Base-by-base conservation (phyloP, 768 basidiomycete species). In the Tylopilus intermedius region DNA sequence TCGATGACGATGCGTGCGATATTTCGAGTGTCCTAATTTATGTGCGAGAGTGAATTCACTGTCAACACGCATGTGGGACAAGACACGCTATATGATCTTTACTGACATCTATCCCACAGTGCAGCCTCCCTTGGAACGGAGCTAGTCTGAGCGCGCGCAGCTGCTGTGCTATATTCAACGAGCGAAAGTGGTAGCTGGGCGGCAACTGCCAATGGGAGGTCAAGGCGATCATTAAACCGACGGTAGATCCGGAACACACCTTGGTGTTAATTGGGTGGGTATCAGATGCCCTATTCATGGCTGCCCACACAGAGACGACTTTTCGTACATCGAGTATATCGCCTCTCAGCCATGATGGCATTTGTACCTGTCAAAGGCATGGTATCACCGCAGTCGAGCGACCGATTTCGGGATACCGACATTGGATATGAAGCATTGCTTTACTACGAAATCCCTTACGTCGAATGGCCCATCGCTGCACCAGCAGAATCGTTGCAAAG, bases 81-180 rank as follows among this genome's bases (percentile, higher is more conserved):
- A 39, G 24, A 43, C 15, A 33, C 33, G 33, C 33, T 33, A 33
- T 33, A 35, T 49, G n/a, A 57, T 51, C 41, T 51, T 45, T 41
- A 83, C 89, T 75, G 56, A 94, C 94, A 71, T 94, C 92, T 33
- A 95, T 87, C 22, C 95, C 95, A 63, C 83, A 83, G 70, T 98
- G 95, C 50, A 82, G 76, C 60, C 88, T 81, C 21, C 95, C 94
- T 67, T 86, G 73, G 64, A 98, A 98, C 7, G 78, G 75, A 5
- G 80, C 76, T 43, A 97, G 71, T 9, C 77, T 79, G 40, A 97
- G 80, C n/a, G 76, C 76, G 33, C 76, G 75, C 44, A 96, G 74
- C 67, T 94, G 90, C n/a, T 79, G 78, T 35, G 81, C 67, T 50
- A 95, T 85, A 56, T 88, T 88, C 51, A 90, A 69, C 30, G 72